Evolutionary conservation across 257 asterid species (phyloP).

Genomic region (Plectranthus barbatus): DNA sequence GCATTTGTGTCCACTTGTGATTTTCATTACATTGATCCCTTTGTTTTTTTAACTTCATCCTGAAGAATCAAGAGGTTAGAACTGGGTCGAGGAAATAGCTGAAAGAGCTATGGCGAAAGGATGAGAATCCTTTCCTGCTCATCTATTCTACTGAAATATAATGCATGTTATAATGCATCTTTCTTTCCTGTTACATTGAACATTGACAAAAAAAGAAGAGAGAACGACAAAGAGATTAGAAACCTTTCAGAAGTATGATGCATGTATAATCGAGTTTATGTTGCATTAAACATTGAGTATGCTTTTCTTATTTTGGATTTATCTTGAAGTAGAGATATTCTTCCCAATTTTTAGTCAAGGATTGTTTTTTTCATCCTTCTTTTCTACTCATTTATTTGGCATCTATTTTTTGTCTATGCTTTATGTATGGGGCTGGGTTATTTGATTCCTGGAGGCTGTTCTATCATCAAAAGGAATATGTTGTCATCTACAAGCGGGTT

Average conservation of each 20-base stretch:
- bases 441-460: constrained; percentile 44
- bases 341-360: not conserved
- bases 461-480: constrained; percentile 41
- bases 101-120: no score
- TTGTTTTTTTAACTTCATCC: not conserved
- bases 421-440: not conserved
- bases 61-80: not conserved
- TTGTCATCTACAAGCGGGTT: constrained; percentile 48
- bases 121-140: no score
- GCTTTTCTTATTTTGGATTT: not conserved
- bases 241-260: not conserved
- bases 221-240: not conserved
- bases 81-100: not conserved
- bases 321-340: not conserved
- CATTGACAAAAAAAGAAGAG: not conserved
- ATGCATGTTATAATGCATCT: no score
- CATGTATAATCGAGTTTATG: not conserved
- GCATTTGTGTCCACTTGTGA: constrained; percentile 1
- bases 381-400: not conserved
- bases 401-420: not conserved
- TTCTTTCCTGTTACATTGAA: no score
- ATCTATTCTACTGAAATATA: no score
- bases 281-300: not conserved
- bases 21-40: not conserved
- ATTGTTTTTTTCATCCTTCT: not conserved